These are phyloP conservation scores for Calonectria henricotiae DNA, from an alignment of 2,329 filamentous ascomycete species.

Conservation along the genomic window DNA sequence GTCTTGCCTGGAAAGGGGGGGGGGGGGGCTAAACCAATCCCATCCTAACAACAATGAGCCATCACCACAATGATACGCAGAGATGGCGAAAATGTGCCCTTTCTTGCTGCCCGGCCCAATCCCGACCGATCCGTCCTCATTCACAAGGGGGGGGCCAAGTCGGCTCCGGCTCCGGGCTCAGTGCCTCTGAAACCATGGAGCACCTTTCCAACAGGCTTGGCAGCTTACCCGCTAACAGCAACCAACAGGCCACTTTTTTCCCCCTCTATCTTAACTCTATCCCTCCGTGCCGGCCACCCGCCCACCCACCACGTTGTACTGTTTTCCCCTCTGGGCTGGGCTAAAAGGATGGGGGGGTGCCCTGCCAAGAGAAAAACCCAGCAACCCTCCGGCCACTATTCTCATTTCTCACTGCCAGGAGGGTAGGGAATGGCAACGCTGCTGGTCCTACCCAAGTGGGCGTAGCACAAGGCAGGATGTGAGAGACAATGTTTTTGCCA, in stretches of 20 bases:
- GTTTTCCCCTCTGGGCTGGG: background rate
- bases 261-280: background rate
- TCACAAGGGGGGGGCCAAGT: background rate
- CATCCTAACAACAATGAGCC: background rate
- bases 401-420: background rate
- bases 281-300: background rate
- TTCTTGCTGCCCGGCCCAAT: background rate
- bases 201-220: slow-evolving; percentile 12
- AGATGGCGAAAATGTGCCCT: background rate
- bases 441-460: too few species aligned
- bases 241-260: slow-evolving; percentile 14
- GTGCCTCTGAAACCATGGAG: slow-evolving; percentile 16
- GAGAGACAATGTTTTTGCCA: too few species aligned
- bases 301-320: slow-evolving; percentile 2
- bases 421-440: too few species aligned
- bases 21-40: background rate
- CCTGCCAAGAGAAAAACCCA: background rate
- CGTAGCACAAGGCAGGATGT: too few species aligned
- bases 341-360: background rate
- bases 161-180: background rate
- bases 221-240: slow-evolving; percentile 18
- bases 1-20: too few species aligned
- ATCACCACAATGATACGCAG: background rate
- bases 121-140: background rate
- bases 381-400: background rate